phyloP scores from a whole-genome alignment of 495 filamentous ascomycete genomes.

The Oidiodendron maius region DNA sequence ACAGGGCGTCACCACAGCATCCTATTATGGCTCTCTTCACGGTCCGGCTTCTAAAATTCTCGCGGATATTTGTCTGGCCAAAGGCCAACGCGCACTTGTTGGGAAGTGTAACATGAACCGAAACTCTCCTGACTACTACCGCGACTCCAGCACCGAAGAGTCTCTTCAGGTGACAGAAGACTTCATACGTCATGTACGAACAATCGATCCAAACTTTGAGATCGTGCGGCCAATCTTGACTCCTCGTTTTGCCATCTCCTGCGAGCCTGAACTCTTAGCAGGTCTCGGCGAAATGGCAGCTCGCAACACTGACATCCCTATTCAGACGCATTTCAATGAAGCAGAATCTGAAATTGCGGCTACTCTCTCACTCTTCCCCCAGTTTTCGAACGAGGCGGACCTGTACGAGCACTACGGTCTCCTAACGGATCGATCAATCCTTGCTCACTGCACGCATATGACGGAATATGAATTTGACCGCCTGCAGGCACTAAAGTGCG shows the following conservation, averaged over 20 bases:
- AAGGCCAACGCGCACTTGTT: conserved; percentile 58
- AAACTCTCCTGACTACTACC: conserved; percentile 53
- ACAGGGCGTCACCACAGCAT: conserved; percentile 61
- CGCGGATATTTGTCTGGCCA: conserved; percentile 47
- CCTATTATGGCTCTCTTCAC: conserved; percentile 59
- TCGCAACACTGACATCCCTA: conserved; percentile 44
- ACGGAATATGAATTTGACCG: conserved; percentile 45
- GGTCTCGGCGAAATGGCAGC: conserved; percentile 46
- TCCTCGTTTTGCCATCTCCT: conserved; percentile 59
- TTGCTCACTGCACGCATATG: conserved; percentile 59
- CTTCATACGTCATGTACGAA: conserved; percentile 42
- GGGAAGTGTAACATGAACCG: conserved; percentile 65
- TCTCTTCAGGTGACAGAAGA: conserved; percentile 46
- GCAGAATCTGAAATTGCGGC: conserved; percentile 47
- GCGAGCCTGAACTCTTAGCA: conserved; percentile 42
- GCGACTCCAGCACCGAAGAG: conserved; percentile 39
- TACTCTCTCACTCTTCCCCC: conserved; percentile 46
- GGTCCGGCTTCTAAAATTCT: conserved; percentile 51
- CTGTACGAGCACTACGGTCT: conserved; percentile 49
- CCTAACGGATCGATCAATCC: conserved; percentile 48
- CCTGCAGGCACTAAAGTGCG: conserved; percentile 42
- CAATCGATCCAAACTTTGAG: conserved; percentile 31
- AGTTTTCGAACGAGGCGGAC: conserved; percentile 45
- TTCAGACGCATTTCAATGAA: conserved; percentile 65
- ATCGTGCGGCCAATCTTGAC: conserved; percentile 55